Conservation (phyloP, 1,139 yeast species). For the Suhomyces coccinellae region DNA sequence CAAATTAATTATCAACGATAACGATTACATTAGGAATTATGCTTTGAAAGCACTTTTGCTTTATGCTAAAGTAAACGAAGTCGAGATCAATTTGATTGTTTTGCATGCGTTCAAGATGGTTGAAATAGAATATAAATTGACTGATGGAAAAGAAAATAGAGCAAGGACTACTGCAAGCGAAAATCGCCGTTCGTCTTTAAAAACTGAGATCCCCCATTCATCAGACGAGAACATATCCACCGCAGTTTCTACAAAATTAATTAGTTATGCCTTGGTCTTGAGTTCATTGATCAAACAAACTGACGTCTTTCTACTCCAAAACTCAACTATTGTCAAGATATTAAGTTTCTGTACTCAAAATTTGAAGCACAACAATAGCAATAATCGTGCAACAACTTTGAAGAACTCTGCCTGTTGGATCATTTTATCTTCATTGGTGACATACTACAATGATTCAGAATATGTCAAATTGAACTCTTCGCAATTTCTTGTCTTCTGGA, state of each 20-base stretch:
- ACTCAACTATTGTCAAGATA: conserved; percentile 42
- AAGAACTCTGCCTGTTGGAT: conserved; percentile 59
- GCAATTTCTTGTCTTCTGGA: conserved; percentile 79
- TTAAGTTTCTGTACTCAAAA: conserved; percentile 51
- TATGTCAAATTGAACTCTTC: conserved; percentile 71
- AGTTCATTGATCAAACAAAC: conserved; percentile 43
- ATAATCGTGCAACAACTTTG: conserved; percentile 21
- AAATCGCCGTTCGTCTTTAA: neutral
- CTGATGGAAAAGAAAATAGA: conserved; percentile 20
- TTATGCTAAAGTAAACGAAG: conserved; percentile 33
- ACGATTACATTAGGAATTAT: conserved; percentile 38
- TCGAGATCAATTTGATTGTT: conserved; percentile 41
- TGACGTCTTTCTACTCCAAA: conserved; percentile 39
- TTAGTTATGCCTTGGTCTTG: conserved; percentile 39
- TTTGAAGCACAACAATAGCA: conserved; percentile 37
- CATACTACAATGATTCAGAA: conserved; percentile 39
- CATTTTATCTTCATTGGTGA: conserved; percentile 72
- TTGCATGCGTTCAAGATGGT: conserved; percentile 35
- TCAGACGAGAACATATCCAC: conserved; percentile 28
- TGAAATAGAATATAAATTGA: conserved; percentile 31
- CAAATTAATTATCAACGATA: conserved; percentile 35
- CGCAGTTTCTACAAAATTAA: conserved; percentile 26
- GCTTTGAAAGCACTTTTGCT: conserved; percentile 35
- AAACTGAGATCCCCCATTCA: neutral
- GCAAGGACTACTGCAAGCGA: neutral